These are phyloP conservation scores for Skeletonema marinoi DNA, from an alignment of 108 stramenopile species.

Conservation along the genomic window DNA sequence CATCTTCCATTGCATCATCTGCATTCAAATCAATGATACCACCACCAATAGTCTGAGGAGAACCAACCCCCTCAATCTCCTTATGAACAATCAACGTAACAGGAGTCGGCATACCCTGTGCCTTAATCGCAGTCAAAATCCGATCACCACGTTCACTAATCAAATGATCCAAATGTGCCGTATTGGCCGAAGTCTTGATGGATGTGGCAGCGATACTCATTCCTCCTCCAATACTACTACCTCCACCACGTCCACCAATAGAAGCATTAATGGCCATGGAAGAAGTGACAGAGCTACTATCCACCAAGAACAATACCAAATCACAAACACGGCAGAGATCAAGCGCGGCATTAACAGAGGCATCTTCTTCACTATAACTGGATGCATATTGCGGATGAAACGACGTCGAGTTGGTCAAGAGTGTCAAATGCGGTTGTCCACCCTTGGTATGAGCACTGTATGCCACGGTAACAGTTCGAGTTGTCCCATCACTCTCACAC, in stretches of 20 bases:
- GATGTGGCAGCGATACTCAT: constrained; percentile 45
- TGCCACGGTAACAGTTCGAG: constrained; percentile 60
- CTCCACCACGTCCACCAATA: constrained; percentile 51
- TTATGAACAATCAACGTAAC: constrained; percentile 83
- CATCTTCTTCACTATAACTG: constrained; percentile 52
- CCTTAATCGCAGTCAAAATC: constrained; percentile 90
- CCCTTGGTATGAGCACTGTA: constrained; percentile 82
- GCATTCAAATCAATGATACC: constrained; percentile 15
- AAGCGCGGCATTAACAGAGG: constrained; percentile 77
- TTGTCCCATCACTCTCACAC: constrained; percentile 10
- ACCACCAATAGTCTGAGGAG: constrained; percentile 46
- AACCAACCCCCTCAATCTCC: constrained; percentile 29
- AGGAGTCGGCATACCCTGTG: constrained; percentile 92
- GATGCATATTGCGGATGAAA: constrained; percentile 67
- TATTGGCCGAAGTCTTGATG: constrained; percentile 49
- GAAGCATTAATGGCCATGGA: constrained; percentile 7
- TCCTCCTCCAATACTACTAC: constrained; percentile 51
- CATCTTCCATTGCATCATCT: not conserved
- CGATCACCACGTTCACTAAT: constrained; percentile 82
- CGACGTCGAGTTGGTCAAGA: constrained; percentile 73
- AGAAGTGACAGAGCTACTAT: constrained; percentile 59
- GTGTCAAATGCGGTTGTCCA: constrained; percentile 57
- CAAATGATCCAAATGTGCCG: constrained; percentile 68
- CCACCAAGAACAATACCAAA: constrained; percentile 83
- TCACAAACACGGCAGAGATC: constrained; percentile 91